phyloP scores from a whole-genome alignment of 1,284 basidiomycete genomes.

The Ustilago bromivora region DNA sequence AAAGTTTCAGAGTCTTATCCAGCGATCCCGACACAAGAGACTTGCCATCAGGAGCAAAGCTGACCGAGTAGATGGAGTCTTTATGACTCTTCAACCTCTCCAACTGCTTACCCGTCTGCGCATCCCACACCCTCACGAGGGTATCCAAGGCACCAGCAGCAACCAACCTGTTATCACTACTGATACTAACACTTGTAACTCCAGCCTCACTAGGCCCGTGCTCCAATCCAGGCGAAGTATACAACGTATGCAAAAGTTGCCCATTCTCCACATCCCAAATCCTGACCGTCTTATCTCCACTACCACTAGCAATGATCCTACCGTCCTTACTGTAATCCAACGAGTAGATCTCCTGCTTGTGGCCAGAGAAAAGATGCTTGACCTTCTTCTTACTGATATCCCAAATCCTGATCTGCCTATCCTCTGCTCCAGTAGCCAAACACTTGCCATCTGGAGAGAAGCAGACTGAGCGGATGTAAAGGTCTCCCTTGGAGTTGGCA shows the following conservation, averaged over 20 bases:
- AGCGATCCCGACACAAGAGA: slow-evolving; percentile 83
- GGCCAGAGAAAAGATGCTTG: slow-evolving; percentile 80
- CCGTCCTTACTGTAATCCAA: slow-evolving; percentile 85
- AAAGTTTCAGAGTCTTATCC: slow-evolving; percentile 87
- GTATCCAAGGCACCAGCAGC: slow-evolving; percentile 87
- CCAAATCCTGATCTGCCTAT: slow-evolving; percentile 74
- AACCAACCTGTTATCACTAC: slow-evolving; percentile 82
- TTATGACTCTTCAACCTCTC: slow-evolving; percentile 83
- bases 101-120: slow-evolving; percentile 78
- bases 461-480: slow-evolving; percentile 69
- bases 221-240: slow-evolving; percentile 70
- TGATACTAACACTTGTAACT: slow-evolving; percentile 80
- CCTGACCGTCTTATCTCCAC: slow-evolving; percentile 87
- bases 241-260: slow-evolving; percentile 64
- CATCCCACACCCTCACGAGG: slow-evolving; percentile 88
- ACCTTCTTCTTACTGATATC: slow-evolving; percentile 78
- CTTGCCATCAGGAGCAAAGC: slow-evolving; percentile 86
- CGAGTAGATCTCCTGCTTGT: slow-evolving; percentile 90
- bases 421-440: slow-evolving; percentile 68
- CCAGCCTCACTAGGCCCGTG: slow-evolving; percentile 78
- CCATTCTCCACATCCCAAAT: slow-evolving; percentile 85
- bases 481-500: slow-evolving; percentile 59
- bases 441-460: slow-evolving; percentile 68
- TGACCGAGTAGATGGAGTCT: slow-evolving; percentile 85
- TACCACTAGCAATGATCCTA: slow-evolving; percentile 85